phyloP scores from a whole-genome alignment of 176 grass and related monocot species.

The Carex parvula region DNA sequence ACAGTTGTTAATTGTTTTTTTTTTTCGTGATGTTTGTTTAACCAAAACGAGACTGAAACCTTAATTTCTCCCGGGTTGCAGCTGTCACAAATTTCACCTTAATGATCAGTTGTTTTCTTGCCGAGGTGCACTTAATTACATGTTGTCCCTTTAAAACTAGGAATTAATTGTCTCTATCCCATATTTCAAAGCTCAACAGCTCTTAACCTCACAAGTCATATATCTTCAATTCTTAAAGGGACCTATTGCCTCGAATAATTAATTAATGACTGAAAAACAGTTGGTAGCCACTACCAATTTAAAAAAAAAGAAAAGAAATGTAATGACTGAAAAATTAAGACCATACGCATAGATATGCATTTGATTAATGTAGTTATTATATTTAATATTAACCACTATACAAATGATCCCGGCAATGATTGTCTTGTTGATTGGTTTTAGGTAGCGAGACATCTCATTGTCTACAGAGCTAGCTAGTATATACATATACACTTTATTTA shows the following conservation, averaged over 20 bases:
- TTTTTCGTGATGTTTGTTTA: background rate
- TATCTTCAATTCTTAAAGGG: background rate
- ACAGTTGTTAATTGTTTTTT: no score
- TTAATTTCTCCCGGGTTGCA: background rate
- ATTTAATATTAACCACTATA: background rate
- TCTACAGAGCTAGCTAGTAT: background rate
- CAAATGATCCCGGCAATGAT: background rate
- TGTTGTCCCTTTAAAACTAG: background rate
- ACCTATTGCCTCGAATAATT: background rate
- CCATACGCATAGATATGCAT: background rate
- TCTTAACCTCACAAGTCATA: background rate
- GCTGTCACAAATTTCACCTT: background rate
- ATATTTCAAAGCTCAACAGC: background rate
- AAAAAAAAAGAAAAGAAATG: no score
- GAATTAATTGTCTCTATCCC: background rate
- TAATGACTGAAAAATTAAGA: background rate
- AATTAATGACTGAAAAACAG: background rate
- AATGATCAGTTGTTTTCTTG: background rate
- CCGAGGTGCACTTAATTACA: background rate
- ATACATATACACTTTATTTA: background rate
- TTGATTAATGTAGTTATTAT: background rate
- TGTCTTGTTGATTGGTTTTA: background rate
- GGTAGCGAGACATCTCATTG: background rate
- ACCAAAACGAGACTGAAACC: background rate
- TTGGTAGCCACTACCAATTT: no score